These are phyloP conservation scores for Cordyceps cateniannulata DNA, from an alignment of 2,329 filamentous ascomycete species.

Conservation along the genomic window DNA sequence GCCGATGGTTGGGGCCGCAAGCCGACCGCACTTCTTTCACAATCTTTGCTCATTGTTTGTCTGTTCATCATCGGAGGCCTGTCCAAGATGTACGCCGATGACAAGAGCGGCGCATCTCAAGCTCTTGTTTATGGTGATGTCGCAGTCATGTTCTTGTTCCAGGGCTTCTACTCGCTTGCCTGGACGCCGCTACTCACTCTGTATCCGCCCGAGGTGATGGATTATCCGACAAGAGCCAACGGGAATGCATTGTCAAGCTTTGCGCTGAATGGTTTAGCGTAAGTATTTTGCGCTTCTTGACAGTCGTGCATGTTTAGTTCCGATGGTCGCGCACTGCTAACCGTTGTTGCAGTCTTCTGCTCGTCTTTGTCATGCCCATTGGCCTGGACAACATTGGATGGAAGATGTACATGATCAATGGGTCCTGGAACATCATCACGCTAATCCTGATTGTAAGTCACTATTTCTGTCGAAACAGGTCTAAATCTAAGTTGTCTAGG, in stretches of 20 bases:
- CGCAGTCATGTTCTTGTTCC: constrained; percentile 24
- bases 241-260: constrained; percentile 30
- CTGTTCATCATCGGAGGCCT: constrained; percentile 46
- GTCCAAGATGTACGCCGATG: constrained; percentile 33
- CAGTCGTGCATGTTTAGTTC: too few species aligned
- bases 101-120: constrained; percentile 21
- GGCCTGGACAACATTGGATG: constrained; percentile 20
- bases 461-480: not conserved
- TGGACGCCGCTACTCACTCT: constrained; percentile 22
- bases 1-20: constrained; percentile 38
- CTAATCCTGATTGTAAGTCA: constrained; percentile 15
- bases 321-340: too few species aligned
- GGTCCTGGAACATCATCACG: constrained; percentile 20
- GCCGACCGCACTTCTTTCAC: constrained; percentile 33
- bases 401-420: constrained; percentile 22
- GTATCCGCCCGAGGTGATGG: constrained; percentile 24
- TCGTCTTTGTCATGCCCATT: constrained; percentile 20
- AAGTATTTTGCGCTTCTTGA: not conserved
- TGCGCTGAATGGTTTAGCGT: constrained; percentile 13
- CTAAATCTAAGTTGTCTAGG: not conserved
- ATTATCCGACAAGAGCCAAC: constrained; percentile 21
- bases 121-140: constrained; percentile 32
- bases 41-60: constrained; percentile 32
- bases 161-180: constrained; percentile 22
- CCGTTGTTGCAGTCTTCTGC: constrained; percentile 5